Conservation (phyloP, 805 yeast species). For the Limtongia smithiae region DNA sequence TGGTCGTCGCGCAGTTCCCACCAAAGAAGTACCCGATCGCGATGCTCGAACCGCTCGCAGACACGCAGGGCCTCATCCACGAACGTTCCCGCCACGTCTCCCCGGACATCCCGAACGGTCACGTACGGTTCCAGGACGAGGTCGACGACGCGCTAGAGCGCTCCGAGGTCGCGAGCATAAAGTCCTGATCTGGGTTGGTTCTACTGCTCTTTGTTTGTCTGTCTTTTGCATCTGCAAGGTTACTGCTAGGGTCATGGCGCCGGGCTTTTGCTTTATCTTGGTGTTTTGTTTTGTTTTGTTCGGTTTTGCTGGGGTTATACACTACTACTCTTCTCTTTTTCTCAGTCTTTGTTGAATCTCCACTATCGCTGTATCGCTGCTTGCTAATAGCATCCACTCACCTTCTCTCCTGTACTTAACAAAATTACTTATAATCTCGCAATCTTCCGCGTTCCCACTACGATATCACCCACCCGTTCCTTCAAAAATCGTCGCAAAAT, state of each 20-base stretch:
- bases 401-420: background rate
- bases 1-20: constrained; percentile 62
- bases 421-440: background rate
- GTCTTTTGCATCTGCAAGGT: no score
- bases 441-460: background rate
- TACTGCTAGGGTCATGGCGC: no score
- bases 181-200: background rate
- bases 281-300: no score
- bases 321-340: no score
- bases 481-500: constrained; percentile 70
- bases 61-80: background rate
- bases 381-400: no score
- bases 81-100: background rate
- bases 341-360: no score
- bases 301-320: no score
- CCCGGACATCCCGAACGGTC: background rate
- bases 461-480: constrained; percentile 7
- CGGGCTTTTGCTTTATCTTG: no score
- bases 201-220: no score
- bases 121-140: constrained; percentile 9
- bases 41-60: background rate
- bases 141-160: background rate
- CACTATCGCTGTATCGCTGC: no score
- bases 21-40: constrained; percentile 14
- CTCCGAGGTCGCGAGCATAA: background rate